Conservation (phyloP, 208 protist genomes). For the Leishmania gerbilli region DNA sequence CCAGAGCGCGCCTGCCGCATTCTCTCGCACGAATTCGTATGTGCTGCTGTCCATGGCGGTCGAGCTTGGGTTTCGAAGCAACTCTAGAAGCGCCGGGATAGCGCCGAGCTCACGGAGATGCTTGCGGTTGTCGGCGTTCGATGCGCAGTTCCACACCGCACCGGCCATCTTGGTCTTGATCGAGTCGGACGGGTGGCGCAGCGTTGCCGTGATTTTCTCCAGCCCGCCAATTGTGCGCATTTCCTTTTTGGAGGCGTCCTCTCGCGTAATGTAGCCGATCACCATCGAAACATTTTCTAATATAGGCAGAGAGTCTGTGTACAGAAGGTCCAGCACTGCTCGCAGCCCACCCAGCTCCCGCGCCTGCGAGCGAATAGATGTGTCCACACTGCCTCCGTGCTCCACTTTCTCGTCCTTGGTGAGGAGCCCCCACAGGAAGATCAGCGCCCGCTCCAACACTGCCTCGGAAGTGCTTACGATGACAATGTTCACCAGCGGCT, state of each 20-base stretch:
- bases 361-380: constrained; percentile 66
- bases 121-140: constrained; percentile 88
- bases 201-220: constrained; percentile 89
- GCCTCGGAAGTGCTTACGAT: constrained; percentile 82
- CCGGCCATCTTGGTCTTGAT: constrained; percentile 94
- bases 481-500: constrained; percentile 90
- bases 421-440: constrained; percentile 87
- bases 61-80: constrained; percentile 41
- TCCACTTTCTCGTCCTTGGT: constrained; percentile 68
- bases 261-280: constrained; percentile 93
- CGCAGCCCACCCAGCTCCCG: constrained; percentile 79
- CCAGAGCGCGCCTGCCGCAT: constrained; percentile 92
- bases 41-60: constrained; percentile 22
- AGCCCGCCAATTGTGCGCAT: constrained; percentile 89
- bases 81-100: constrained; percentile 84
- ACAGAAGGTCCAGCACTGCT: constrained; percentile 87
- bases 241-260: constrained; percentile 87
- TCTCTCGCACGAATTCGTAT: constrained; percentile 90
- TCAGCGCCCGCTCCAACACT: constrained; percentile 88
- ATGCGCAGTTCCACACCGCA: constrained; percentile 94
- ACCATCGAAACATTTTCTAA: constrained; percentile 94
- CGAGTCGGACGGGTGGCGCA: constrained; percentile 87
- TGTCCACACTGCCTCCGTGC: constrained; percentile 37
- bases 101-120: constrained; percentile 85
- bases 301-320: constrained; percentile 89